A percentile compares a stretch with the other conserved stretches of the same genome.
phyloP scores from a whole-genome alignment of 2,329 filamentous ascomycete species.

The Sclerotiophoma versabilis region DNA sequence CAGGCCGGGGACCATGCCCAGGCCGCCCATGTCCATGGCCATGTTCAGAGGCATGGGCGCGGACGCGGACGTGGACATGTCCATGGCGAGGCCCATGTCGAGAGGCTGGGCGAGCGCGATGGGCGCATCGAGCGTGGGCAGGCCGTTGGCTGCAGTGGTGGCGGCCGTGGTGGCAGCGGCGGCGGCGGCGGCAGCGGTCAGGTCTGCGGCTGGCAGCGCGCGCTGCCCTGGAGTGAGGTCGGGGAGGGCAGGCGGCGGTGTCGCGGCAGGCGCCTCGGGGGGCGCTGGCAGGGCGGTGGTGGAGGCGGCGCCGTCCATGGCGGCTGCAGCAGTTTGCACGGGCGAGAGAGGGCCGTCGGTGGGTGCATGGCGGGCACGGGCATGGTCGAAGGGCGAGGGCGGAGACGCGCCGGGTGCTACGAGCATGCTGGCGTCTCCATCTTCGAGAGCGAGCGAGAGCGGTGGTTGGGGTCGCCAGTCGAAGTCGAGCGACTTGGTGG shows the following conservation, averaged over 20 bases:
- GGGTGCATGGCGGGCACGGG: slow-evolving; percentile 34
- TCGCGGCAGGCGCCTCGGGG: slow-evolving; percentile 27
- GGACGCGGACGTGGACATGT: slow-evolving; percentile 5
- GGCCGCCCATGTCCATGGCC: slow-evolving; percentile 20
- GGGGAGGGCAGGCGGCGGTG: slow-evolving; percentile 17
- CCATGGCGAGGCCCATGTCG: slow-evolving; percentile 20
- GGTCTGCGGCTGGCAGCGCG: slow-evolving; percentile 13
- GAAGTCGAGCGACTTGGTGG: background rate
- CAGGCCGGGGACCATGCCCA: slow-evolving; percentile 12
- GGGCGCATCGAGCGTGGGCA: slow-evolving; percentile 31
- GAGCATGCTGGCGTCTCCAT: slow-evolving; percentile 45
- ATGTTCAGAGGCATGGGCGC: slow-evolving; percentile 21
- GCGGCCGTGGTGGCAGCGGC: background rate
- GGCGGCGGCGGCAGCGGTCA: background rate
- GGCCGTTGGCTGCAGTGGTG: slow-evolving; percentile 13
- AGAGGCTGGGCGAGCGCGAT: slow-evolving; percentile 28
- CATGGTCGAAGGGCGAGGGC: slow-evolving; percentile 27
- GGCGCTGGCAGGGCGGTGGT: slow-evolving; percentile 27
- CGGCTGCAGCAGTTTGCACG: slow-evolving; percentile 29
- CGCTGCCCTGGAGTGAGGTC: slow-evolving; percentile 4
- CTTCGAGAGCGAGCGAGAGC: slow-evolving; percentile 17
- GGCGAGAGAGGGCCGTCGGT: slow-evolving; percentile 24
- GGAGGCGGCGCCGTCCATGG: slow-evolving; percentile 40
- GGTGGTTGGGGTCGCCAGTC: slow-evolving; percentile 1
- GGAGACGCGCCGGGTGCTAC: slow-evolving; percentile 33